Evolutionary conservation across 441 rosid species (phyloP).

Genomic region (Eutrema salsugineum): DNA sequence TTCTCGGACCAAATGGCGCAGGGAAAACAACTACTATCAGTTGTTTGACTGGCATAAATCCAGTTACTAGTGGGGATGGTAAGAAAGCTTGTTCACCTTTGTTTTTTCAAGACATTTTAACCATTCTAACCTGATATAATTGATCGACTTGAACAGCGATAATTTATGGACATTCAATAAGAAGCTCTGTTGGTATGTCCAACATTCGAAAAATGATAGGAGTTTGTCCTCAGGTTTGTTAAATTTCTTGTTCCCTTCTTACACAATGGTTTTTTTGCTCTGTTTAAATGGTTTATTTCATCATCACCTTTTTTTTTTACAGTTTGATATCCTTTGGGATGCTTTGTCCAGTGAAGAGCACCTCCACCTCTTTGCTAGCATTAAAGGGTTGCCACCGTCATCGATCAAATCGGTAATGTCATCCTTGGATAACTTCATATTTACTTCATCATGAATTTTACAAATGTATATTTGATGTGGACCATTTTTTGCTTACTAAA

Average conservation of each 20-base stretch:
- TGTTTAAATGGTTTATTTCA: not conserved
- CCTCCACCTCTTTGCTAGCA: slow-evolving; percentile 77
- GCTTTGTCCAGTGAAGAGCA: slow-evolving; percentile 85
- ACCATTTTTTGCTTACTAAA: not conserved
- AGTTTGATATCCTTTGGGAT: slow-evolving; percentile 98
- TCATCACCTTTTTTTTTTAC: slow-evolving; percentile 9
- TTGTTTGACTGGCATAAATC: slow-evolving; percentile 88
- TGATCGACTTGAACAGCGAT: slow-evolving; percentile 45
- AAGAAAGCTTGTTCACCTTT: slow-evolving; percentile 16
- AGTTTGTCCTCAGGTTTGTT: slow-evolving; percentile 90
- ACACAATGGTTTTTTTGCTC: not conserved
- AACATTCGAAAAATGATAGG: slow-evolving; percentile 78
- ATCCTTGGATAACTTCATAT: too few species aligned
- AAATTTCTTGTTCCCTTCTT: not conserved
- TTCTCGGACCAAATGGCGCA: slow-evolving; percentile 97
- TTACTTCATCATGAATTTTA: slow-evolving; percentile 15
- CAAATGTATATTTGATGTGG: not conserved
- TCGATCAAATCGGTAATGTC: slow-evolving; percentile 66
- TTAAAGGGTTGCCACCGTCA: slow-evolving; percentile 73
- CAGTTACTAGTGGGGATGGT: slow-evolving; percentile 90
- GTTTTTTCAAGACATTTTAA: not conserved
- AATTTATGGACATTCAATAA: slow-evolving; percentile 70
- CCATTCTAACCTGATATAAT: not conserved
- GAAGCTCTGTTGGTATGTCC: slow-evolving; percentile 86
- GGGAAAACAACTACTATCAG: slow-evolving; percentile 93